A percentile compares a stretch with the other conserved stretches of the same genome.
Evolutionary conservation across 306 rosid genomes (phyloP).

Genomic region (Cicer pinnatifidum): DNA sequence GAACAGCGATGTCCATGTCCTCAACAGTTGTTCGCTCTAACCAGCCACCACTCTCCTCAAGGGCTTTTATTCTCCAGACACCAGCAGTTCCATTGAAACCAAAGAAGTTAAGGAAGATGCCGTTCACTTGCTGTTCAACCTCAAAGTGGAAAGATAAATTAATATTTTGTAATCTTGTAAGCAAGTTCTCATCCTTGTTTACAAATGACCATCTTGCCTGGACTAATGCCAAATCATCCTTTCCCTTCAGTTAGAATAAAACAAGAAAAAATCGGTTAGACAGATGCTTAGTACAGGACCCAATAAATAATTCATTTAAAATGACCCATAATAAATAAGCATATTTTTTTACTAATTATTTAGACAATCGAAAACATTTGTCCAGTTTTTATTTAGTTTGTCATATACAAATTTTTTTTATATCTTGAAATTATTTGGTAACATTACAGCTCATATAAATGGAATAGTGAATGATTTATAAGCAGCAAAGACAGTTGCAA

Average conservation of each 20-base stretch:
- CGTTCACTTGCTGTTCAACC: conserved; percentile 98
- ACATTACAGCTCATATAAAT: neutral
- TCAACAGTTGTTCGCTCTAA: conserved; percentile 97
- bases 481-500: conserved; percentile 1
- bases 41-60: conserved; percentile 99
- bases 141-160: conserved; percentile 96
- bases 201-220: conserved; percentile 98
- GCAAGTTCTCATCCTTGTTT: conserved; percentile 98
- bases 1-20: conserved; percentile 99
- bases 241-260: conserved; percentile 62
- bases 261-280: conserved; percentile 27
- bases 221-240: conserved; percentile 91
- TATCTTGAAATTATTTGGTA: conserved; percentile 33
- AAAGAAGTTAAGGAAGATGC: conserved; percentile 84
- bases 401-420: conserved; percentile 6
- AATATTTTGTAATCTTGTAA: conserved; percentile 91
- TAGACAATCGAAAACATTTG: conserved; percentile 11
- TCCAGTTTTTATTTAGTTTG: neutral
- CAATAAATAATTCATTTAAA: conserved; percentile 18
- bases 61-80: conserved; percentile 96
- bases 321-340: conserved; percentile 13
- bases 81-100: conserved; percentile 99
- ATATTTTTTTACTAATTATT: conserved; percentile 16
- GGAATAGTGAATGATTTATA: conserved; percentile 2
- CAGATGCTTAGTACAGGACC: conserved; percentile 13